Evolutionary conservation across 116 monocot genomes (phyloP).

Genomic region (Iris pallida): DNA sequence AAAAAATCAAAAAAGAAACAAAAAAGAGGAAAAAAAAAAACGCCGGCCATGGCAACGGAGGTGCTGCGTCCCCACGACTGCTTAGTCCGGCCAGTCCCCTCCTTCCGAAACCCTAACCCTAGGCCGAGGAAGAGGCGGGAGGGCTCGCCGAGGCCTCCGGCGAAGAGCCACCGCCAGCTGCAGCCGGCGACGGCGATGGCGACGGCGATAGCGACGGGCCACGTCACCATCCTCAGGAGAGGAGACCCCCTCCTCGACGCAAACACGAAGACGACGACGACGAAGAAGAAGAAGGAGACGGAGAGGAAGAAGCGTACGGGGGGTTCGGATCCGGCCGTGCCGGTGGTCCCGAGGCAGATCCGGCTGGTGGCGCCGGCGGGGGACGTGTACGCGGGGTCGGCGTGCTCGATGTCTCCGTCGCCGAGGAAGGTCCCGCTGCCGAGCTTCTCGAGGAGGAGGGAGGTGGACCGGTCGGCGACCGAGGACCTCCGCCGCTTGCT

Average conservation of each 20-base stretch:
- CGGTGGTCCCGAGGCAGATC: background rate
- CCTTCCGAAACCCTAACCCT: constrained; percentile 1
- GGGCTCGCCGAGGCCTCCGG: background rate
- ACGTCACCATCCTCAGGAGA: background rate
- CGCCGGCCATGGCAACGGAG: constrained; percentile 30
- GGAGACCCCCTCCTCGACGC: background rate
- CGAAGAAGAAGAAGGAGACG: background rate
- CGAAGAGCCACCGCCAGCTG: background rate
- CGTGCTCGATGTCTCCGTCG: constrained; percentile 24
- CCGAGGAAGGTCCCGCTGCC: constrained; percentile 32
- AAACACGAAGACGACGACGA: no score
- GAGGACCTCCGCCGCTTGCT: constrained; percentile 30
- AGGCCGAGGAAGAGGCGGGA: background rate
- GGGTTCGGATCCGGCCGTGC: background rate
- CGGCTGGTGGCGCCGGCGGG: background rate
- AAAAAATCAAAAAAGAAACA: no score
- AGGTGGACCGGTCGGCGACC: constrained; percentile 16
- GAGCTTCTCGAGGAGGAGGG: constrained; percentile 10
- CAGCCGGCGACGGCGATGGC: background rate
- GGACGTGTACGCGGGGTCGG: constrained; percentile 30
- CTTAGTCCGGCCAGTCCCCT: constrained; percentile 8
- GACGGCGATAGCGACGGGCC: background rate
- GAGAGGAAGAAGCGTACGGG: background rate
- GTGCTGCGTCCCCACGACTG: constrained; percentile 29
- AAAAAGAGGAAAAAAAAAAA: no score